A percentile compares a stretch with the other conserved stretches of the same genome.
Evolutionary conservation across 176 grass and related monocot species (phyloP).

Genomic region (Oryza longistaminata): DNA sequence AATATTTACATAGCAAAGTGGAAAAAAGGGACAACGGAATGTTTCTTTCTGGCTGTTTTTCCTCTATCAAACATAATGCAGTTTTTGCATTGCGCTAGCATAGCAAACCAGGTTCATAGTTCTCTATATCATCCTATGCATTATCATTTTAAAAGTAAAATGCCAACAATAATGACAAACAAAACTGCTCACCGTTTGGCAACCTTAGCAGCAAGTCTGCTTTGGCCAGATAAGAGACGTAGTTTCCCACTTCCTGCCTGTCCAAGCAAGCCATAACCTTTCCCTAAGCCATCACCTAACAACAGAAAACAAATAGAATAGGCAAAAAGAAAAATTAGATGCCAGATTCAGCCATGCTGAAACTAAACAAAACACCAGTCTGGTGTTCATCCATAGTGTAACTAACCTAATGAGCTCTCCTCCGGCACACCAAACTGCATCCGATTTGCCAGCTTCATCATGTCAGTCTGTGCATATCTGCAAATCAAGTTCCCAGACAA

Average conservation of each 20-base stretch:
- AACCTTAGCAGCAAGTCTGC: conserved; percentile 52
- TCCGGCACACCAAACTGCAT: conserved; percentile 83
- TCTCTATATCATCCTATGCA: background rate
- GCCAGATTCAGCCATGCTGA: background rate
- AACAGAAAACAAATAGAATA: background rate
- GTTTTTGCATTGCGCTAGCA: conserved; percentile 48
- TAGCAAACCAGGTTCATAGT: conserved; percentile 45
- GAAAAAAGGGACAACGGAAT: conserved; percentile 1
- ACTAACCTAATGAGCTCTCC: conserved; percentile 82
- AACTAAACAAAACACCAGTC: conserved; percentile 5
- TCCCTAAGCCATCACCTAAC: conserved; percentile 82
- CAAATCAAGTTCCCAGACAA: conserved; percentile 2
- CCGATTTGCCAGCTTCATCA: conserved; percentile 82
- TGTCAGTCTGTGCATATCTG: conserved; percentile 83
- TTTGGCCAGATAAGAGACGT: conserved; percentile 58
- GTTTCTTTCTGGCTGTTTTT: conserved; percentile 47
- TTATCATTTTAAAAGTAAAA: background rate
- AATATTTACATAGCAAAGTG: background rate
- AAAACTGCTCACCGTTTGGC: conserved; percentile 57
- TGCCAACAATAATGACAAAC: background rate
- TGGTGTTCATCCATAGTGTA: background rate
- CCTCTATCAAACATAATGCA: conserved; percentile 42
- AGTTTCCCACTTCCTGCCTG: conserved; percentile 87
- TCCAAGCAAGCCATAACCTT: conserved; percentile 79
- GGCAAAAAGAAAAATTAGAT: background rate